These are phyloP conservation scores for Nemania serpens DNA, from an alignment of 2,329 filamentous ascomycete species.

Conservation along the genomic window DNA sequence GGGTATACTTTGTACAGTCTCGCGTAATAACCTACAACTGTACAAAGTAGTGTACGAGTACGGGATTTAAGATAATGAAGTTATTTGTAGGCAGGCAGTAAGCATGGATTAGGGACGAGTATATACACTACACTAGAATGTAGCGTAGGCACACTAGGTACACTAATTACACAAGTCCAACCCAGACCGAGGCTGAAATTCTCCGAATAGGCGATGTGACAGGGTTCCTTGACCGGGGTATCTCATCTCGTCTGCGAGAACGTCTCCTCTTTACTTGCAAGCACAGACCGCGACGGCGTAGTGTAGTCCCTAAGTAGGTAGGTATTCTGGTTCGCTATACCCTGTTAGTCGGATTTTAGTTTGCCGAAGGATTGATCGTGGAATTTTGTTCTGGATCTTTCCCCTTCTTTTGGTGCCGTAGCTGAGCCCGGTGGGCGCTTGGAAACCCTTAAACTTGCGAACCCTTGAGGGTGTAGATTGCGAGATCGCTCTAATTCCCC, in stretches of 20 bases:
- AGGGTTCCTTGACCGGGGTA: constrained; percentile 16
- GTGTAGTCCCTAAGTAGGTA: too few relatives aligned
- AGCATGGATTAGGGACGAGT: neutral
- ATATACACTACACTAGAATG: neutral
- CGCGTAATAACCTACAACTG: constrained; percentile 2
- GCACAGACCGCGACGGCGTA: constrained; percentile 1
- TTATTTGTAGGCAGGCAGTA: neutral
- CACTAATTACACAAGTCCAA: constrained; percentile 1
- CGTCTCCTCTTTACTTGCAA: neutral
- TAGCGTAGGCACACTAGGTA: neutral
- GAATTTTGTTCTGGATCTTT: neutral
- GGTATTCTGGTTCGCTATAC: neutral
- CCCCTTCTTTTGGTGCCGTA: neutral
- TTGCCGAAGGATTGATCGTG: constrained; percentile 3
- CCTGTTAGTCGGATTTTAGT: neutral
- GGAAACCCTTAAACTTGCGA: neutral
- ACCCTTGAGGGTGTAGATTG: neutral
- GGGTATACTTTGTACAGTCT: neutral
- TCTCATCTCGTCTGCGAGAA: constrained; percentile 14
- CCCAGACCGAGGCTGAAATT: constrained; percentile 19
- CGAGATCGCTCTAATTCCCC: constrained; percentile 15
- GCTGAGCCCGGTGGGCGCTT: neutral
- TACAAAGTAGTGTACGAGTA: too few relatives aligned
- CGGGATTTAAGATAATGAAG: constrained; percentile 7
- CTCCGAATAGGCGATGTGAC: constrained; percentile 25